Conservation (phyloP, 495 filamentous ascomycete genomes). For the Aspergillus cristatus region DNA sequence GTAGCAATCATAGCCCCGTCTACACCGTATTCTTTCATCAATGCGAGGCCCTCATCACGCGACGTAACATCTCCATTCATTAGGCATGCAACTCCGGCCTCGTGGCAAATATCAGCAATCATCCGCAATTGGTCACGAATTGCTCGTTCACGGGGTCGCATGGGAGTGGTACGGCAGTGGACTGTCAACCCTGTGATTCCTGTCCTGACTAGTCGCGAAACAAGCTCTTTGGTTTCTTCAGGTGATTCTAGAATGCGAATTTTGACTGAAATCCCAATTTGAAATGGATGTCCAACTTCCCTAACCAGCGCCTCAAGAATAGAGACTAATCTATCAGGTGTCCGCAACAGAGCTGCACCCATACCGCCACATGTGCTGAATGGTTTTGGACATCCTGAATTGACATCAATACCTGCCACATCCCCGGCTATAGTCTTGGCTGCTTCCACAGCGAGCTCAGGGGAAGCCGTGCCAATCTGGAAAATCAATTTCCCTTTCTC, state of each 20-base stretch:
- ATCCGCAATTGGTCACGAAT: slow-evolving; percentile 78
- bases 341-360: slow-evolving; percentile 81
- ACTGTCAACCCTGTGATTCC: slow-evolving; percentile 89
- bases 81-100: slow-evolving; percentile 77
- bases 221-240: slow-evolving; percentile 61
- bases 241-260: slow-evolving; percentile 77
- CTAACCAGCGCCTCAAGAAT: slow-evolving; percentile 76
- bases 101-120: slow-evolving; percentile 65
- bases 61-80: slow-evolving; percentile 89
- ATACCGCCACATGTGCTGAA: slow-evolving; percentile 88
- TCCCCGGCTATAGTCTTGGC: slow-evolving; percentile 74
- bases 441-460: slow-evolving; percentile 71
- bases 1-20: slow-evolving; percentile 98
- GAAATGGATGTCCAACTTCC: slow-evolving; percentile 62
- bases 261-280: slow-evolving; percentile 91
- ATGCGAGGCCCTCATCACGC: slow-evolving; percentile 54
- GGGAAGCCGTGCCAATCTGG: slow-evolving; percentile 81
- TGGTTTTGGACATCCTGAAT: slow-evolving; percentile 94
- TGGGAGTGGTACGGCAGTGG: slow-evolving; percentile 91
- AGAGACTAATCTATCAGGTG: slow-evolving; percentile 68
- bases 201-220: slow-evolving; percentile 64
- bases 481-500: slow-evolving; percentile 72
- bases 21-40: slow-evolving; percentile 66
- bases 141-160: slow-evolving; percentile 82
- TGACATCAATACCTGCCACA: slow-evolving; percentile 91